These are phyloP conservation scores for Candida anutae DNA, from an alignment of 1,139 yeast species.

Conservation along the genomic window DNA sequence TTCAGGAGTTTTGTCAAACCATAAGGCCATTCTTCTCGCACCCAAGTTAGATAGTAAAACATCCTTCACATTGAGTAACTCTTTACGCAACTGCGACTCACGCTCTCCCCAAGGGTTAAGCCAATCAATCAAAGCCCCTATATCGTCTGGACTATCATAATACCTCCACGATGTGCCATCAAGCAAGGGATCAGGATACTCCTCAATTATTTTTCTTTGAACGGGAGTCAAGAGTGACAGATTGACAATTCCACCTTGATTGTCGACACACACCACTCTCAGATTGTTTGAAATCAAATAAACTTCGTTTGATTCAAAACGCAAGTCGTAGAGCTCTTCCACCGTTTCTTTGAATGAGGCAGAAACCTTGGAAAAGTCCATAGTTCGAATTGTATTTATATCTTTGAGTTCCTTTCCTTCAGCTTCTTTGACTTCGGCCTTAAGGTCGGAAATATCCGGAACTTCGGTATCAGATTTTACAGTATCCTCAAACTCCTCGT, in stretches of 20 bases:
- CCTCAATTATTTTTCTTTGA: slow-evolving; percentile 66
- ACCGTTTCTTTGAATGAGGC: slow-evolving; percentile 13
- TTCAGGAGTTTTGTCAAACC: slow-evolving; percentile 30
- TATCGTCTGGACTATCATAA: slow-evolving; percentile 55
- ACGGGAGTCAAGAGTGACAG: slow-evolving; percentile 27
- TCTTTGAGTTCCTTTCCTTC: slow-evolving; percentile 1
- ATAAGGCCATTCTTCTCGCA: slow-evolving; percentile 50
- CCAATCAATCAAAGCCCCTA: slow-evolving; percentile 56
- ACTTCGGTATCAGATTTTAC: slow-evolving; percentile 1
- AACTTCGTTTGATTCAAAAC: slow-evolving; percentile 13
- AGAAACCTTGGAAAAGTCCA: slow-evolving; percentile 12
- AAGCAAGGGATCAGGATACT: slow-evolving; percentile 47
- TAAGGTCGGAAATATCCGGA: slow-evolving; percentile 2
- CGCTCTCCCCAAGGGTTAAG: slow-evolving; percentile 71
- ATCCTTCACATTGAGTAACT: slow-evolving; percentile 46
- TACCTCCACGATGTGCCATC: slow-evolving; percentile 59
- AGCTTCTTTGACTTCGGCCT: slow-evolving; percentile 2
- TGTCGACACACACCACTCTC: slow-evolving; percentile 23
- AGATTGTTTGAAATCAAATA: slow-evolving; percentile 2
- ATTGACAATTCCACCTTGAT: slow-evolving; percentile 35
- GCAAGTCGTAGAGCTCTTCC: slow-evolving; percentile 11
- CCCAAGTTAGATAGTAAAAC: slow-evolving; percentile 50
- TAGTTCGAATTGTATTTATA: slow-evolving; percentile 6
- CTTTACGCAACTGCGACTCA: slow-evolving; percentile 62
- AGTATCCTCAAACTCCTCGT: slow-evolving; percentile 6